Percentiles rank a stretch among this genome's conserved stretches.
phyloP scores from a whole-genome alignment of 116 monocot genomes.

The Posidonia oceanica region DNA sequence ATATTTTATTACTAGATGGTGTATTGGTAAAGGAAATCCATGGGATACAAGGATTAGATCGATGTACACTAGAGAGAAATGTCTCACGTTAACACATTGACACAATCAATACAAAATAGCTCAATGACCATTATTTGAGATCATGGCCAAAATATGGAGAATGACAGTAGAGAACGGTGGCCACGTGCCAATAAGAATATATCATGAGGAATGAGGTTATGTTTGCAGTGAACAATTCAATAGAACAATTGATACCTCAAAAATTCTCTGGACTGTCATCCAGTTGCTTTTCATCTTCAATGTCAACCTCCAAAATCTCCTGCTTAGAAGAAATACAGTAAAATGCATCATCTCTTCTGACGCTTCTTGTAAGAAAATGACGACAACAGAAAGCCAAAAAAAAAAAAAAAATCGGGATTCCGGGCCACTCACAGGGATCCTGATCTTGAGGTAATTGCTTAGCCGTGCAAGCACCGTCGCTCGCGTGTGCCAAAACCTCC shows the following conservation, averaged over 20 bases:
- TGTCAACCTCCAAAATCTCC: slow-evolving; percentile 93
- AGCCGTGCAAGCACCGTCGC: slow-evolving; percentile 55
- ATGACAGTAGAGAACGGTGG: no score
- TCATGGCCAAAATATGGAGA: no score
- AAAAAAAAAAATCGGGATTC: background rate
- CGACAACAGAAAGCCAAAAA: background rate
- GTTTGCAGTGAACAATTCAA: background rate
- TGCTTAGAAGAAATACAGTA: slow-evolving; percentile 12
- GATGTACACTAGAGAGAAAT: no score
- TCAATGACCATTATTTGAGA: no score
- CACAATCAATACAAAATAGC: no score
- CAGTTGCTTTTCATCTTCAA: slow-evolving; percentile 91
- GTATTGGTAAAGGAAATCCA: no score
- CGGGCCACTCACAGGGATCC: slow-evolving; percentile 57
- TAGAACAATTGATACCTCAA: slow-evolving; percentile 21
- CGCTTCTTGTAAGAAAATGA: background rate
- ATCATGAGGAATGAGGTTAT: background rate
- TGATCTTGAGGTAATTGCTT: slow-evolving; percentile 61
- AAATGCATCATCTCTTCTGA: background rate
- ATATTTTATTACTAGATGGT: no score
- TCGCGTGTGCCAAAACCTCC: slow-evolving; percentile 78
- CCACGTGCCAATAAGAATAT: no score
- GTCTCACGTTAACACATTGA: no score
- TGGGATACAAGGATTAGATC: no score
- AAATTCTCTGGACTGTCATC: slow-evolving; percentile 91